phyloP scores from a whole-genome alignment of 2,329 filamentous ascomycete genomes.

The Penicillium aurantiogriseum region DNA sequence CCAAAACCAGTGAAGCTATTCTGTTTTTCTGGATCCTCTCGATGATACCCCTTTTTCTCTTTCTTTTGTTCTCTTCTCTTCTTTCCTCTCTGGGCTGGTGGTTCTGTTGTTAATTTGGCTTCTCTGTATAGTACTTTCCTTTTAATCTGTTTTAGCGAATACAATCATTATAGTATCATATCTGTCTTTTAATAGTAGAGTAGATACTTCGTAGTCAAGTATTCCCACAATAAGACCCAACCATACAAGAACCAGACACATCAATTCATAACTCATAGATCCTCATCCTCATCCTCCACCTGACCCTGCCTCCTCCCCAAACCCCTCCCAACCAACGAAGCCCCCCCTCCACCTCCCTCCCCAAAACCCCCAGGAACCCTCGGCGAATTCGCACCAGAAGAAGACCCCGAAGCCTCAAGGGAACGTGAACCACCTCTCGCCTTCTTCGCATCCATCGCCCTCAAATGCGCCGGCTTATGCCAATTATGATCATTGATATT shows the following conservation, averaged over 20 bases:
- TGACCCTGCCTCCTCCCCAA: no score
- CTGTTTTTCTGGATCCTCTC: slow-evolving; percentile 6
- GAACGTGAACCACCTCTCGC: slow-evolving; percentile 2
- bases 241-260: not conserved
- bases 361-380: slow-evolving; percentile 5
- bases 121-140: slow-evolving; percentile 17
- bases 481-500: slow-evolving; percentile 15
- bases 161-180: slow-evolving; percentile 2
- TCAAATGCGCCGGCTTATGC: slow-evolving; percentile 16
- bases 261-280: not conserved
- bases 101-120: slow-evolving; percentile 3
- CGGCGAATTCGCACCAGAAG: slow-evolving; percentile 1
- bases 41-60: slow-evolving; percentile 20
- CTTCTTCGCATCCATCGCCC: slow-evolving; percentile 2
- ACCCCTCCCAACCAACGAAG: not conserved
- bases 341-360: not conserved
- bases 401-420: not conserved
- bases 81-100: slow-evolving; percentile 9
- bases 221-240: not conserved
- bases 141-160: slow-evolving; percentile 18
- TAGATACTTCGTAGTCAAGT: not conserved
- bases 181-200: not conserved
- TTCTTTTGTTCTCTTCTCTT: slow-evolving; percentile 3
- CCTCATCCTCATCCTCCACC: not conserved
- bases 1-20: slow-evolving; percentile 5